Evolutionary conservation across 1,284 basidiomycete genomes (phyloP).

Genomic region (Xerocomus amazonicus): DNA sequence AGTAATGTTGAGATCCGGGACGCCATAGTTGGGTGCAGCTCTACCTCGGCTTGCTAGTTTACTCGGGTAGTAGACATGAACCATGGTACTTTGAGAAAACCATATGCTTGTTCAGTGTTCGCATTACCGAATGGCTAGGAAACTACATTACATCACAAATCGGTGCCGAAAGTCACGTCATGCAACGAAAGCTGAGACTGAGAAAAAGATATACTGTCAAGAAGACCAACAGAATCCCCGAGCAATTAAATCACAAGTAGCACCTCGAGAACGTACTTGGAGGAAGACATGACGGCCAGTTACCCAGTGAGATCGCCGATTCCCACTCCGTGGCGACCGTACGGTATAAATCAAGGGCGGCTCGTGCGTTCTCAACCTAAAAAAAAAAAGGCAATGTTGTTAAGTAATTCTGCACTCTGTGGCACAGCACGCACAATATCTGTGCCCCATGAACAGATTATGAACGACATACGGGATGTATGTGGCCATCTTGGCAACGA

Average conservation of each 20-base stretch:
- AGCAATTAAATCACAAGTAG: conserved; percentile 45
- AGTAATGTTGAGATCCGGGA: conserved; percentile 1
- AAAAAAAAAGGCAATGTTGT: conserved; percentile 5
- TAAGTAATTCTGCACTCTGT: conserved; percentile 11
- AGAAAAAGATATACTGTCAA: conserved; percentile 10
- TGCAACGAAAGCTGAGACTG: conserved; percentile 3
- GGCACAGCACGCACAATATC: background rate
- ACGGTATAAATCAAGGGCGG: conserved; percentile 71
- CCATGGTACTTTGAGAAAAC: background rate
- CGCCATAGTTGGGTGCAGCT: background rate
- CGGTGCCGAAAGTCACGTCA: conserved; percentile 9
- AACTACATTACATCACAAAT: conserved; percentile 24
- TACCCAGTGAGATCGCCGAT: conserved; percentile 48
- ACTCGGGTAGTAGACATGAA: too few relatives aligned
- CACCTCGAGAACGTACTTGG: conserved; percentile 76
- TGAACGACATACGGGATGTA: conserved; percentile 57
- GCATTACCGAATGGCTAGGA: conserved; percentile 18
- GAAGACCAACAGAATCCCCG: conserved; percentile 11
- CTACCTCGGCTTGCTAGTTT: background rate
- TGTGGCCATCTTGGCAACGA: conserved; percentile 64
- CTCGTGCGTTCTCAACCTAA: conserved; percentile 75
- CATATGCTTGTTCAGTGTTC: conserved; percentile 11
- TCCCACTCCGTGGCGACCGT: conserved; percentile 68
- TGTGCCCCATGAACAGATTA: background rate
- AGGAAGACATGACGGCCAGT: conserved; percentile 74